Evolutionary conservation across 768 basidiomycete genomes (phyloP).

Genomic region (Lentinula lateritia): DNA sequence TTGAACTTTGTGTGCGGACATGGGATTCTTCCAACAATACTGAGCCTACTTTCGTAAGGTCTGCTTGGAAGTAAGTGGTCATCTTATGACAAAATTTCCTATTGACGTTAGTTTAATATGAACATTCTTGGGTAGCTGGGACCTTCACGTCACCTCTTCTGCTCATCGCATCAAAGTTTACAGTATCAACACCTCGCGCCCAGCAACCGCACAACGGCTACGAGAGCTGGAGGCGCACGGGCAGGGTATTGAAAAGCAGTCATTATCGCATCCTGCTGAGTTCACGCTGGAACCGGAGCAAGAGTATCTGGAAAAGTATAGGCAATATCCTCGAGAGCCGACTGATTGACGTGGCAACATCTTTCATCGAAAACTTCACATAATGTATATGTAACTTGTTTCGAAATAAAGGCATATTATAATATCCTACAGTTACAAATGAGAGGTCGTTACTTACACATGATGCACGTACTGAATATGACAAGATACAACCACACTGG

Average conservation of each 20-base stretch:
- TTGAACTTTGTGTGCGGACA: constrained; percentile 48
- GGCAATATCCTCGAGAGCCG: constrained; percentile 26
- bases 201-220: constrained; percentile 38
- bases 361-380: too few species aligned
- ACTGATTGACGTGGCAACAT: neutral
- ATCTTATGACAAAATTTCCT: neutral
- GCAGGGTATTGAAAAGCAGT: constrained; percentile 25
- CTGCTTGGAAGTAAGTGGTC: constrained; percentile 44
- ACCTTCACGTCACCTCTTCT: constrained; percentile 48
- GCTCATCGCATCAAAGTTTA: constrained; percentile 50
- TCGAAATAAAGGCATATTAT: neutral
- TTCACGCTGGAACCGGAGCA: constrained; percentile 26
- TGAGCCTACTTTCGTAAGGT: constrained; percentile 48
- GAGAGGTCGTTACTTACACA: neutral
- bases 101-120: neutral
- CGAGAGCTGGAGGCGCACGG: constrained; percentile 32
- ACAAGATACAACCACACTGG: neutral
- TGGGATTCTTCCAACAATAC: constrained; percentile 59
- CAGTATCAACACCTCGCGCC: constrained; percentile 40
- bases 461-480: neutral
- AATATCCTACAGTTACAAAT: neutral
- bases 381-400: too few species aligned
- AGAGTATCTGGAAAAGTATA: constrained; percentile 21
- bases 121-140: constrained; percentile 30
- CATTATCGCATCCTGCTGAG: constrained; percentile 35